Evolutionary conservation across 352 stramenopile species (phyloP).

Genomic region (Elongisporangium anandrum): DNA sequence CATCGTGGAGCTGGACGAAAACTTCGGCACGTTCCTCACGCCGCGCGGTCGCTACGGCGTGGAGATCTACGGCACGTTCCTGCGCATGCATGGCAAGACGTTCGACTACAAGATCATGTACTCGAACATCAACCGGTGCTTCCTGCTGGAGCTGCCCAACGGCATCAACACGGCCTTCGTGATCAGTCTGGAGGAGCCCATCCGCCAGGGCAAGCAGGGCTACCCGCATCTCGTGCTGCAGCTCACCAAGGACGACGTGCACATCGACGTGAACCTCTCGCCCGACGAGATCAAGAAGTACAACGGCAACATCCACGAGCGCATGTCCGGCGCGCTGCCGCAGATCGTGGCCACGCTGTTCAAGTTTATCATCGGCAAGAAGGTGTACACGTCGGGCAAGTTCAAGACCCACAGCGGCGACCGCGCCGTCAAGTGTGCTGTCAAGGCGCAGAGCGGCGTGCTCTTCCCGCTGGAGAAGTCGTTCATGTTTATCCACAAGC

Average conservation of each 20-base stretch:
- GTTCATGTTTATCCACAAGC: slow-evolving; percentile 99
- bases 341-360: slow-evolving; percentile 99
- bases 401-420: slow-evolving; percentile 87
- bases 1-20: slow-evolving; percentile 96
- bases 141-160: slow-evolving; percentile 96
- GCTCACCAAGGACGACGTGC: slow-evolving; percentile 80
- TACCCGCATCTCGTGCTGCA: slow-evolving; percentile 99
- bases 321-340: slow-evolving; percentile 94
- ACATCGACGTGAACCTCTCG: slow-evolving; percentile 93
- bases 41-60: slow-evolving; percentile 97
- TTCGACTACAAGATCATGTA: slow-evolving; percentile 99
- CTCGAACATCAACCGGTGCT: slow-evolving; percentile 98
- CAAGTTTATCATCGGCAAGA: slow-evolving; percentile 96
- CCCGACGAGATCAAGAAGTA: slow-evolving; percentile 98
- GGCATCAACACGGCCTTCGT: slow-evolving; percentile 97
- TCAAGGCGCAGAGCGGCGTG: slow-evolving; percentile 95
- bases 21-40: slow-evolving; percentile 97
- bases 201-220: slow-evolving; percentile 98
- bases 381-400: slow-evolving; percentile 94
- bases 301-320: slow-evolving; percentile 94
- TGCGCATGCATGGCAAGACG: slow-evolving; percentile 97
- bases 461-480: slow-evolving; percentile 98
- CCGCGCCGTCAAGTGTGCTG: slow-evolving; percentile 86
- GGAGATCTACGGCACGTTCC: slow-evolving; percentile 96
- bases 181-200: slow-evolving; percentile 98